Base-by-base conservation (phyloP, 331 rosid species). In the Dryas integrifolia region DNA sequence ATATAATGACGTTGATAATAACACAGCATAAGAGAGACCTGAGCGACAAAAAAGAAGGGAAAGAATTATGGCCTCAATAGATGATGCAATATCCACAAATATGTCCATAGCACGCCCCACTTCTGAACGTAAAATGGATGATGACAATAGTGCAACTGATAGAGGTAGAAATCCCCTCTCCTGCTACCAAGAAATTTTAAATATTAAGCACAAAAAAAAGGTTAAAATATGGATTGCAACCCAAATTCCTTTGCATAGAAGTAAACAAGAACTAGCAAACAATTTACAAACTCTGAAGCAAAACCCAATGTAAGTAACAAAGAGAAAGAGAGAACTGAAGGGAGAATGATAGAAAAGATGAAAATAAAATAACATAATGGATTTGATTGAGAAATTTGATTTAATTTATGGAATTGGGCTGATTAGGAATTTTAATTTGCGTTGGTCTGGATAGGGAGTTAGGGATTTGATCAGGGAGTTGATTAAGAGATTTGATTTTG, bases 161-260 rank as follows among this genome's bases (percentile, higher is more conserved):
- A 95, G 86, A 69, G 98, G 89, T 47, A 95, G 92, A 88, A 95
- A 91, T 41, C 97, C 98, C 80, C 93, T 82, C 81, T 95, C 98
- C 98, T 95, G 95, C 74, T 50, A 60, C 71, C 80, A 70, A 70
- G 41, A 38, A 43, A 82, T 46, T 67, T 30, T 26, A 64, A 75
- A 49, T 30, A 76, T 80, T 53, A 74, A 4, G 69, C 57, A 48
- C 44, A 35, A 45, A 67, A 14, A 35, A 26, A 52, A 50, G 55
- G 13, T 24, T 6, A 72, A 5, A 66, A 68, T 58, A 62, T 44
- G 49, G 74, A 18, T 67, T 67, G 58, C 65, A 69, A 1, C 66
- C 52, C 38, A 65, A 40, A 76, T 58, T 51, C 11, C 75, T 39
- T 35, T 35, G 10, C 59, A 53, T 18, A 49, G 39, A 5, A 30